phyloP scores from a whole-genome alignment of 2,329 filamentous ascomycete genomes.

The Aspergillus thermomutatus region DNA sequence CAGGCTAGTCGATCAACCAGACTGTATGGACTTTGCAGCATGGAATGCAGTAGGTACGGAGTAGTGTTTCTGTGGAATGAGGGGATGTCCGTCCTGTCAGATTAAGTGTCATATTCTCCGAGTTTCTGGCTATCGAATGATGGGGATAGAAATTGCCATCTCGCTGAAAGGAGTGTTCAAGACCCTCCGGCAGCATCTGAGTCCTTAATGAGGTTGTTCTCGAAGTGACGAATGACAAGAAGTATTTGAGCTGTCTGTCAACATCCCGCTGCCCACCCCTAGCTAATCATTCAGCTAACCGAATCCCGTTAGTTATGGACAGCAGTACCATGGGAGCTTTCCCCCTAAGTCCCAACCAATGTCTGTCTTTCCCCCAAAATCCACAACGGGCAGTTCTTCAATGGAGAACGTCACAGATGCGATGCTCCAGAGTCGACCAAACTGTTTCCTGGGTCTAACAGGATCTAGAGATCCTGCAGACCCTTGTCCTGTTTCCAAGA shows the following conservation, averaged over 20 bases:
- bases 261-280: neutral
- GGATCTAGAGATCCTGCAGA: conserved; percentile 11
- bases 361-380: neutral
- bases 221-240: neutral
- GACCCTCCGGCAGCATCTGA: too few species aligned
- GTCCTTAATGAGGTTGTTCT: neutral
- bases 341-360: neutral
- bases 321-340: neutral
- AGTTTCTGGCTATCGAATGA: neutral
- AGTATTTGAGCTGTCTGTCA: neutral
- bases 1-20: neutral
- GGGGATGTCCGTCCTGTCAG: neutral
- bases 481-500: conserved; percentile 4
- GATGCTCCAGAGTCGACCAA: too few species aligned
- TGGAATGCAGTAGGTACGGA: too few species aligned
- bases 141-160: too few species aligned
- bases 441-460: too few species aligned
- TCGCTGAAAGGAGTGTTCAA: too few species aligned
- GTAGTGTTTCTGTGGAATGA: neutral
- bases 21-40: too few species aligned
- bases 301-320: neutral
- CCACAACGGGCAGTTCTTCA: conserved; percentile 2
- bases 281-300: neutral
- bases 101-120: neutral
- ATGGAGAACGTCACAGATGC: neutral